Evolutionary conservation across 1,284 basidiomycete genomes (phyloP), one percentile per base, ranked within the genome.

Genomic region (Ceratobasidium sp.): DNA sequence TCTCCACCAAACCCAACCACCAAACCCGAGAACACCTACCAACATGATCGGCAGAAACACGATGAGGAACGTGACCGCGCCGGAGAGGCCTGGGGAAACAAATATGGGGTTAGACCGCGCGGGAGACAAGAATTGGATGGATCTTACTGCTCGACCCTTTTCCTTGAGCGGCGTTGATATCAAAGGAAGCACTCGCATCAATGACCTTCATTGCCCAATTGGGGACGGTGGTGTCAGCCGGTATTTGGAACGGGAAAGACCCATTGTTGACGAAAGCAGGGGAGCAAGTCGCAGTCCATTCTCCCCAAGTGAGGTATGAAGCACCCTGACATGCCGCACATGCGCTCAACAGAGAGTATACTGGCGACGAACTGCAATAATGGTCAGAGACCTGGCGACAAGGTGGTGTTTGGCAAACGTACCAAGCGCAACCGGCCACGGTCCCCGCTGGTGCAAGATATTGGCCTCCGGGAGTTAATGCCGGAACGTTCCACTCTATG

Each of bases 401-500:
- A 59, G 16, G 46, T 30, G 12, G 21, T 21, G 23, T 58, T 12
- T 32, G 18, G 18, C 39, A 14, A 46, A 36, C 60, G 26, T 41
- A 74, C 73, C 73, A 74, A 46, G 46, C 53, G 53, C 73, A 74
- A 4, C 52, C 41, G 8, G 61, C 72, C n/a, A 53, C 69, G 43
- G 64, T 59, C 1, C 39, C 52, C 23, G 30, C 64, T 9, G 70
- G 73, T 9, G 62, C 21, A 39, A 67, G 59, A 32, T 72, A 74
- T 14, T 45, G 30, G 1, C 23, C 64, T 28, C 70, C 73, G 28
- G 59, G n/a, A 12, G 70, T 26, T 46, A 74, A 53, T 8, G 61
- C 26, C 14, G 69, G 34, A 28, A 74, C 46, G 39, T 74, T 52
- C 73, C 73, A 74, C 30, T 74, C 73, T 74, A 43, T 36, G 52